Evolutionary conservation across 164 flowering plant species (phyloP).

Genomic region (Magnolia officinalis): DNA sequence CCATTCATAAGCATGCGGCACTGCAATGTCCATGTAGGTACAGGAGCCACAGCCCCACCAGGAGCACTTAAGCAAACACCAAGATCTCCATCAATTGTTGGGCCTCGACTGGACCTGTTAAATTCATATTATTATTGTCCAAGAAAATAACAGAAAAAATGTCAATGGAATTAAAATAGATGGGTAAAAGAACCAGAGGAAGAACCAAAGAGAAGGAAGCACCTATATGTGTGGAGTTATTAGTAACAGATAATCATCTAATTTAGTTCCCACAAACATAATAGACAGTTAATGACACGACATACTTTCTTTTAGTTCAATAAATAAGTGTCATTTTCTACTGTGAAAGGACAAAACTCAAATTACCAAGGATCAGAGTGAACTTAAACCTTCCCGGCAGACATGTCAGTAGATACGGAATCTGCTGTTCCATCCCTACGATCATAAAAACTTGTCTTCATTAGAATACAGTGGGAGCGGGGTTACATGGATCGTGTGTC

Average conservation of each 20-base stretch:
- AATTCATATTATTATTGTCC: background rate
- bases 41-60: constrained; percentile 99
- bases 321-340: too few species aligned
- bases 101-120: constrained; percentile 97
- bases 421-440: too few species aligned
- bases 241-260: background rate
- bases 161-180: background rate
- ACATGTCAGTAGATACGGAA: too few species aligned
- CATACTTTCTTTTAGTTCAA: too few species aligned
- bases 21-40: constrained; percentile 98
- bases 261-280: too few species aligned
- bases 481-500: too few species aligned
- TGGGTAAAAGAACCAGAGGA: background rate
- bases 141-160: background rate
- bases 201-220: background rate
- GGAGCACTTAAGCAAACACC: constrained; percentile 97
- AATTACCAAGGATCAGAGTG: too few species aligned
- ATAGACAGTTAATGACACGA: too few species aligned
- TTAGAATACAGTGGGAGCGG: too few species aligned
- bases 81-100: constrained; percentile 91
- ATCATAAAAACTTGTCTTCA: too few species aligned
- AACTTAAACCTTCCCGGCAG: too few species aligned
- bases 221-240: background rate
- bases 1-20: constrained; percentile 99
- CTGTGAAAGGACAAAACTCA: too few species aligned